Evolutionary conservation across 2,329 filamentous ascomycete species (phyloP).

Genomic region (Paraconiothyrium brasiliense): DNA sequence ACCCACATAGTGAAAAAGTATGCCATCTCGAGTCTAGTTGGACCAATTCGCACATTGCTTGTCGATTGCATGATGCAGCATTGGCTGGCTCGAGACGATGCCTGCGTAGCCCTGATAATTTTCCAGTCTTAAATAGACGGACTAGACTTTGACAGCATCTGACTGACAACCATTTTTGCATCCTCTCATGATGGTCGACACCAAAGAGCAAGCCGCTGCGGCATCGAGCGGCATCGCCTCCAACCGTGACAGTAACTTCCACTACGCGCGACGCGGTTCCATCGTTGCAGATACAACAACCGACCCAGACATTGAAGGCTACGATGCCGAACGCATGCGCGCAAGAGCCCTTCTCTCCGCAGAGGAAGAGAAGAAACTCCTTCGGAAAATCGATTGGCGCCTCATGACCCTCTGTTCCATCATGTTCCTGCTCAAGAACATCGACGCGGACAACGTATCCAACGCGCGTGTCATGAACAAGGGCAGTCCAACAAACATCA

Average conservation of each 20-base stretch:
- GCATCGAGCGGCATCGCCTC: conserved; percentile 13
- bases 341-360: conserved; percentile 30
- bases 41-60: neutral
- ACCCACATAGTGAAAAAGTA: neutral
- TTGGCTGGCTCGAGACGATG: conserved; percentile 4
- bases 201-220: conserved; percentile 3
- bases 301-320: conserved; percentile 21
- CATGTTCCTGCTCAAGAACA: conserved; percentile 35
- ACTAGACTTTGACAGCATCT: neutral
- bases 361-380: conserved; percentile 57
- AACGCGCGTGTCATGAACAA: conserved; percentile 33
- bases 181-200: conserved; percentile 1
- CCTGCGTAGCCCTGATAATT: neutral
- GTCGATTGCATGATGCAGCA: neutral
- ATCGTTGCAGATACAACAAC: conserved; percentile 7
- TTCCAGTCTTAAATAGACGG: neutral
- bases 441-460: conserved; percentile 33
- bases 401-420: conserved; percentile 30
- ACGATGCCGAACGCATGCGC: conserved; percentile 24
- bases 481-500: conserved; percentile 28
- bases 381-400: conserved; percentile 29
- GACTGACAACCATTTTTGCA: neutral
- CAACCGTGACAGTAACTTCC: conserved; percentile 15
- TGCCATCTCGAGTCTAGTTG: neutral
- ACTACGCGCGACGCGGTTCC: conserved; percentile 26